Evolutionary conservation across 2,329 filamentous ascomycete species (phyloP).

Genomic region (Fusarium tjaetaba): DNA sequence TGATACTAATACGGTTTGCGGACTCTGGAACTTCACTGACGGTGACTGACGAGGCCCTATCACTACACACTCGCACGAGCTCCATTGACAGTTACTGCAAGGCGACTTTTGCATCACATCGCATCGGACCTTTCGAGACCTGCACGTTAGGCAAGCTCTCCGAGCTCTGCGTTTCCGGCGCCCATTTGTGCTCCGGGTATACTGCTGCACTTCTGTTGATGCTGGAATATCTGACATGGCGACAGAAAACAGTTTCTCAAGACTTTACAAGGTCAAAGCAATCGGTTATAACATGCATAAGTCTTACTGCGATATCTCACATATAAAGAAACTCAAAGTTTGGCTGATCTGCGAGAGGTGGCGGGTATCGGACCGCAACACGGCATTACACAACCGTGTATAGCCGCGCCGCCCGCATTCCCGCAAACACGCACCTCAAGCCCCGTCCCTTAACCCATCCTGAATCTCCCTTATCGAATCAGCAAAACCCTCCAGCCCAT

Average conservation of each 20-base stretch:
- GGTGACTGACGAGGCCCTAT: background rate
- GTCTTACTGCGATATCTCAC: background rate
- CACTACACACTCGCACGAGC: background rate
- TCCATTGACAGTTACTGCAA: conserved; percentile 14
- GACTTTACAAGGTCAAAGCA: accelerated
- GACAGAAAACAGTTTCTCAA: too few species aligned
- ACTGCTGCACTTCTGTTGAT: background rate
- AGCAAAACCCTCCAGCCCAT: background rate
- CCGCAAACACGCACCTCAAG: background rate
- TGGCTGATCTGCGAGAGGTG: background rate
- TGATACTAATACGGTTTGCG: accelerated
- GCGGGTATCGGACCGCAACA: background rate
- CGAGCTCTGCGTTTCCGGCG: background rate
- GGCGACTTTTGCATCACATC: conserved; percentile 10
- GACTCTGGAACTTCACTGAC: background rate
- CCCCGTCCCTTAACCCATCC: background rate
- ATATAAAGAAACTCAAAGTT: background rate
- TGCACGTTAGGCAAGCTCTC: conserved; percentile 2
- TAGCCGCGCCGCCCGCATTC: background rate
- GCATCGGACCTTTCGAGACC: conserved; percentile 13
- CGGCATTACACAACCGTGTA: conserved; percentile 13
- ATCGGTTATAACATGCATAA: accelerated
- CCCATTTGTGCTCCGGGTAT: background rate
- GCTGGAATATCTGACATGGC: background rate
- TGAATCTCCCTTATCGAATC: background rate